phyloP scores from a whole-genome alignment of 805 yeast species.

The Starmerella floricola region DNA sequence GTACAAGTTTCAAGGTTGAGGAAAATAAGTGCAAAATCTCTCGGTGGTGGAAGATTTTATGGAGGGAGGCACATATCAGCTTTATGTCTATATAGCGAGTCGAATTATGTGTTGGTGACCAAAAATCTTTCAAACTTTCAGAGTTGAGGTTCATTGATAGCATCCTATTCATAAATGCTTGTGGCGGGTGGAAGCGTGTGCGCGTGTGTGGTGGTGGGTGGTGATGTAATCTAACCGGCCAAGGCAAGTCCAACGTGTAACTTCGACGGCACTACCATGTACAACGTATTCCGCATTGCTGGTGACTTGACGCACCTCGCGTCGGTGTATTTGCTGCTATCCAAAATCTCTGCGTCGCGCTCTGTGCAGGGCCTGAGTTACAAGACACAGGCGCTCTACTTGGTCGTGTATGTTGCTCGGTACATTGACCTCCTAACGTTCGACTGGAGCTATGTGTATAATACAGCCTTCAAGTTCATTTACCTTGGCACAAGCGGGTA shows the following conservation, averaged over 20 bases:
- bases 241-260: not conserved
- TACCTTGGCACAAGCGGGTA: conserved; percentile 67
- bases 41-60: too few relatives aligned
- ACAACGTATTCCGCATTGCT: conserved; percentile 23
- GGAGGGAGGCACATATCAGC: too few relatives aligned
- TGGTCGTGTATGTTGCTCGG: conserved; percentile 57
- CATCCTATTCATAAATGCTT: too few relatives aligned
- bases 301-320: conserved; percentile 80
- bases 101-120: too few relatives aligned
- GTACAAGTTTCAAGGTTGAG: too few relatives aligned
- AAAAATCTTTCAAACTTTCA: too few relatives aligned
- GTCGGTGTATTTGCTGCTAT: conserved; percentile 62
- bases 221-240: not conserved
- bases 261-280: conserved; percentile 10
- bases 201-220: not conserved
- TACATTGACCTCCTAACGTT: conserved; percentile 49
- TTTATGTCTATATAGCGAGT: too few relatives aligned
- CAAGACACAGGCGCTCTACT: conserved; percentile 76
- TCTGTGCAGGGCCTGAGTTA: conserved; percentile 76
- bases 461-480: conserved; percentile 66
- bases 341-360: conserved; percentile 49
- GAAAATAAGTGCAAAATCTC: too few relatives aligned
- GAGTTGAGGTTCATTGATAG: too few relatives aligned
- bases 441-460: conserved; percentile 45
- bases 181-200: not conserved